Evolutionary conservation across 2,329 filamentous ascomycete species (phyloP).

Genomic region (Xylaria multiplex): DNA sequence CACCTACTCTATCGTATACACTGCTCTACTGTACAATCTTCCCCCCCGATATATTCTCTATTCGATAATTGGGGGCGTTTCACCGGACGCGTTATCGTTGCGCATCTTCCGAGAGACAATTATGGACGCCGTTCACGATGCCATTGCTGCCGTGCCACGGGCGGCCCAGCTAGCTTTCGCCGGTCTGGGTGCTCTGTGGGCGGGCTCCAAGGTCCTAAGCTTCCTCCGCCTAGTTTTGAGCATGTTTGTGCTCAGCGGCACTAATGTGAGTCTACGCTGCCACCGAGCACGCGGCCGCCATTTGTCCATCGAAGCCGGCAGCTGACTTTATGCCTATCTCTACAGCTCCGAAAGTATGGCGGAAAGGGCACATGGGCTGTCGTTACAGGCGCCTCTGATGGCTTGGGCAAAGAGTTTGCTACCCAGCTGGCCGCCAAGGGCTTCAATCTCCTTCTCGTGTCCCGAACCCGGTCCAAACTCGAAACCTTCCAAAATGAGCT

Average conservation of each 20-base stretch:
- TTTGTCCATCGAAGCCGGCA: not conserved
- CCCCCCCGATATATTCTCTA: not conserved
- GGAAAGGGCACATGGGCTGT: slow-evolving; percentile 93
- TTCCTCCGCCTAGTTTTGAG: slow-evolving; percentile 71
- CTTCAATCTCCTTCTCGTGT: slow-evolving; percentile 95
- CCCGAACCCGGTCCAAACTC: slow-evolving; percentile 93
- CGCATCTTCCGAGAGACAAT: not conserved
- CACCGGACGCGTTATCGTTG: not conserved
- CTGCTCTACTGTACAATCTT: no score
- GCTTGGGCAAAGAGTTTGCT: slow-evolving; percentile 95
- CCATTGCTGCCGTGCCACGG: slow-evolving; percentile 56
- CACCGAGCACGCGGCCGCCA: not conserved
- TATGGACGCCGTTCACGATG: slow-evolving; percentile 50
- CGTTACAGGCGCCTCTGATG: slow-evolving; percentile 94
- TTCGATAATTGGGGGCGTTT: not conserved
- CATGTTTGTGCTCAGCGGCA: slow-evolving; percentile 74
- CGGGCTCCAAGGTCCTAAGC: slow-evolving; percentile 66
- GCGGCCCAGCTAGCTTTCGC: slow-evolving; percentile 59
- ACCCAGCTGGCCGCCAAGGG: slow-evolving; percentile 88
- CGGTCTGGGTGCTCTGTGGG: slow-evolving; percentile 67
- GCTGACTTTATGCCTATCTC: slow-evolving; percentile 36
- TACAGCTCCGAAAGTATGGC: slow-evolving; percentile 86
- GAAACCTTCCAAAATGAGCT: slow-evolving; percentile 80
- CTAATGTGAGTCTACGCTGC: slow-evolving; percentile 60
- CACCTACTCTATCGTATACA: no score